These are phyloP conservation scores for Magnaporthiopsis incrustans DNA, from an alignment of 2,329 filamentous ascomycete species.

Conservation along the genomic window DNA sequence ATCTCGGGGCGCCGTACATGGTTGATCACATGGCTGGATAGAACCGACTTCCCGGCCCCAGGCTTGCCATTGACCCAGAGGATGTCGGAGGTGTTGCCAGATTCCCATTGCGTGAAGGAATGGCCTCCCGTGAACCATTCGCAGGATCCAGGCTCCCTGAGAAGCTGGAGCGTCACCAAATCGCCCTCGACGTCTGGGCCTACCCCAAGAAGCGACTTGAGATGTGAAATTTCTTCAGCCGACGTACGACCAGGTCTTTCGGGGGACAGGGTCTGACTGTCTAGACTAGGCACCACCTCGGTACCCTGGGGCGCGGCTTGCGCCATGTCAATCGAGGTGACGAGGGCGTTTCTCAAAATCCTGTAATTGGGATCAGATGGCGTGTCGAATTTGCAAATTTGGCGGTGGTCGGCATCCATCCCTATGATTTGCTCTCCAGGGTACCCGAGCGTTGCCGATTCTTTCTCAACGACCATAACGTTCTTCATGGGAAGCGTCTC, in stretches of 20 bases:
- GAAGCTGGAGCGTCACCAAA: background rate
- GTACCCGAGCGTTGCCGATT: slow-evolving; percentile 19
- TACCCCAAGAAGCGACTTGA: background rate
- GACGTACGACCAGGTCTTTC: background rate
- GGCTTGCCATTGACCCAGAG: slow-evolving; percentile 2
- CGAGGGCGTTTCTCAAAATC: slow-evolving; percentile 23
- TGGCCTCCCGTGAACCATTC: background rate
- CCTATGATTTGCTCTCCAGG: slow-evolving; percentile 15
- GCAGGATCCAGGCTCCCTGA: background rate
- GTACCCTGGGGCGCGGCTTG: background rate
- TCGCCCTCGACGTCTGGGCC: background rate
- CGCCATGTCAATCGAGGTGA: slow-evolving; percentile 15
- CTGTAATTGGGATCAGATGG: slow-evolving; percentile 23
- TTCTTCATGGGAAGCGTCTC: slow-evolving; percentile 11
- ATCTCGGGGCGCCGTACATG: background rate
- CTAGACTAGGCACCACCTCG: background rate
- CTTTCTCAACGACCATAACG: slow-evolving; percentile 16
- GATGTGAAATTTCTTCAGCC: background rate
- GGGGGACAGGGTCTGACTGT: background rate
- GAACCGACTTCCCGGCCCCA: background rate
- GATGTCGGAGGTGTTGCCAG: background rate
- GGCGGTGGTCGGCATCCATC: slow-evolving; percentile 25
- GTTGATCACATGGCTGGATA: background rate
- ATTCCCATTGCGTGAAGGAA: background rate
- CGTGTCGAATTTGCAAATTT: slow-evolving; percentile 26